Evolutionary conservation across 2,329 filamentous ascomycete genomes (phyloP).

Genomic region (Talaromyces sp.): DNA sequence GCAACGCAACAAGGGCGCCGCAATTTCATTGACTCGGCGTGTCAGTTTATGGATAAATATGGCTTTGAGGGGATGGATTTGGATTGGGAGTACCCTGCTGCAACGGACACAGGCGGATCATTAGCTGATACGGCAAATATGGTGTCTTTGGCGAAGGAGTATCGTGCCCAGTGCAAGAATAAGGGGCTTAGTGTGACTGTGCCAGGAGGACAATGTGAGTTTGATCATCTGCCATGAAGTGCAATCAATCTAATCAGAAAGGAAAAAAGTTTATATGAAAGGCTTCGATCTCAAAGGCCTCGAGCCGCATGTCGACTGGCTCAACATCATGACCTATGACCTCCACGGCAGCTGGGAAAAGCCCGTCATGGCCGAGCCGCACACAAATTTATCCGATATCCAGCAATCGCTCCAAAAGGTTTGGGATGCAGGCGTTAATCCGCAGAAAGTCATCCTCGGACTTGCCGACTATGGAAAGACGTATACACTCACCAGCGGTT

Average conservation of each 20-base stretch:
- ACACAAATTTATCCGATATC: constrained; percentile 12
- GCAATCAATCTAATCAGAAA: background rate
- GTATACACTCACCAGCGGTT: constrained; percentile 18
- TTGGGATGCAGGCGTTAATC: constrained; percentile 23
- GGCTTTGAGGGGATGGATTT: constrained; percentile 21
- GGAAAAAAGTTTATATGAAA: constrained; percentile 14
- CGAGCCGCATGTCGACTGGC: constrained; percentile 12
- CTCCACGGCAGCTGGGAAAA: constrained; percentile 24
- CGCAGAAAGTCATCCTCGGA: constrained; percentile 23
- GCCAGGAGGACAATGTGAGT: constrained; percentile 10
- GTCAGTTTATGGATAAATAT: constrained; percentile 18
- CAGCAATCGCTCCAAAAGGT: constrained; percentile 18
- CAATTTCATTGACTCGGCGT: constrained; percentile 12
- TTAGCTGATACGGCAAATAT: constrained; percentile 8
- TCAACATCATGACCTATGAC: constrained; percentile 15
- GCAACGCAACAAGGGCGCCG: constrained; percentile 6
- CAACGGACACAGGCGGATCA: constrained; percentile 3
- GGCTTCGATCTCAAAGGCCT: constrained; percentile 22
- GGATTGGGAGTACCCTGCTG: constrained; percentile 20
- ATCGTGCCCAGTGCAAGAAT: constrained; percentile 9
- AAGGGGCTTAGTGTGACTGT: constrained; percentile 11
- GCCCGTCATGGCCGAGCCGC: constrained; percentile 4
- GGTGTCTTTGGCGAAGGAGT: constrained; percentile 9
- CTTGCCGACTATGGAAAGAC: constrained; percentile 26
- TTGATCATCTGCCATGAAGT: background rate